phyloP scores from a whole-genome alignment of 805 yeast genomes.

The Candida krabiensis region DNA sequence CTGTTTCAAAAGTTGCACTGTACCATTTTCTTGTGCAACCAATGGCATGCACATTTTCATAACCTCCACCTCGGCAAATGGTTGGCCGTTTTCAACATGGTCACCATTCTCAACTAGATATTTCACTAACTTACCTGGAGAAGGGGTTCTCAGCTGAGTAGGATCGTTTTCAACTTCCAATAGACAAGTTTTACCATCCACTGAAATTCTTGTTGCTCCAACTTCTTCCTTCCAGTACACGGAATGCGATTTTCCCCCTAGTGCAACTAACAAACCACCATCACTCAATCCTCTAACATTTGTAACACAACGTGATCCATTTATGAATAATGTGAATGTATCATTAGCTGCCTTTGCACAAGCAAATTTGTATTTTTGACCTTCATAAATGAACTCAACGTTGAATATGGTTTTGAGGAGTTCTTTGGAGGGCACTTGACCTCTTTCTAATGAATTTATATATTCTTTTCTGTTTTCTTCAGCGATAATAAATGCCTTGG shows the following conservation, averaged over 20 bases:
- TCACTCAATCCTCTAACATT: constrained; percentile 89
- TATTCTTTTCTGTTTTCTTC: constrained; percentile 70
- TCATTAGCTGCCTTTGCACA: constrained; percentile 91
- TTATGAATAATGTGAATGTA: constrained; percentile 83
- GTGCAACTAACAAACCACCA: constrained; percentile 85
- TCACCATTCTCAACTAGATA: constrained; percentile 95
- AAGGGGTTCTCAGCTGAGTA: constrained; percentile 96
- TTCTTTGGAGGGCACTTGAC: constrained; percentile 88
- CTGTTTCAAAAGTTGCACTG: constrained; percentile 88
- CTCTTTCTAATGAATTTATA: constrained; percentile 79
- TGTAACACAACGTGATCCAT: constrained; percentile 87
- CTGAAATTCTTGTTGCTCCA: constrained; percentile 90
- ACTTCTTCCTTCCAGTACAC: constrained; percentile 98
- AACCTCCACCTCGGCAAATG: constrained; percentile 98
- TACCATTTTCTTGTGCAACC: constrained; percentile 90
- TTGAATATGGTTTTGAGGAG: constrained; percentile 85
- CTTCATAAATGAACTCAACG: constrained; percentile 94
- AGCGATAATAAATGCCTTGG: constrained; percentile 86
- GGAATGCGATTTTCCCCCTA: constrained; percentile 92
- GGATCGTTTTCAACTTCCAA: constrained; percentile 97
- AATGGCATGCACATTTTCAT: constrained; percentile 99
- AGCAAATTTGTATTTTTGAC: constrained; percentile 88
- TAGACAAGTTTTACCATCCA: constrained; percentile 91
- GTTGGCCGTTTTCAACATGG: constrained; percentile 85
- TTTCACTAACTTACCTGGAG: constrained; percentile 96